phyloP scores from a whole-genome alignment of 108 stramenopile species.

The Nitzschia inconspicua region DNA sequence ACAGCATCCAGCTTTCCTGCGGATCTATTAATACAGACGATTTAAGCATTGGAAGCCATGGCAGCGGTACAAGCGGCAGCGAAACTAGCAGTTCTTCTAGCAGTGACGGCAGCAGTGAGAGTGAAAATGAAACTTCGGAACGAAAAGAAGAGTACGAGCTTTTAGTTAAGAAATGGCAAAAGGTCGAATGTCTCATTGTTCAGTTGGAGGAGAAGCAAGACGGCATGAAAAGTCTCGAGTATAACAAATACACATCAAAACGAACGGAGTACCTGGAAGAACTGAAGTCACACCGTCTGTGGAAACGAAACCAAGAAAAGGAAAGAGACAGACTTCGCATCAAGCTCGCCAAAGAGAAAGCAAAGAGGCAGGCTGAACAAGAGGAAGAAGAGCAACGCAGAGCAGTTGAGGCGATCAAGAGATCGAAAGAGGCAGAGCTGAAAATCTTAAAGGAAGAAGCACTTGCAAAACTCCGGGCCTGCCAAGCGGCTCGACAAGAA shows the following conservation, averaged over 20 bases:
- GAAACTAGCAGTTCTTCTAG: neutral
- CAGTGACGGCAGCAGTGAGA: neutral
- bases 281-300: too few relatives aligned
- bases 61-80: too few relatives aligned
- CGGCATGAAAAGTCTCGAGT: neutral
- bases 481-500: constrained; percentile 4
- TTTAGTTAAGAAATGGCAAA: constrained; percentile 5
- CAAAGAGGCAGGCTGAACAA: constrained; percentile 7
- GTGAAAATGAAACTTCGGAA: neutral
- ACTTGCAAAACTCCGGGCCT: constrained; percentile 6
- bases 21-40: neutral
- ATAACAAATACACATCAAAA: constrained; percentile 1
- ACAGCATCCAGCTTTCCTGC: neutral
- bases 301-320: constrained; percentile 4
- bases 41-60: neutral
- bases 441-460: constrained; percentile 7
- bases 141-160: constrained; percentile 4
- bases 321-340: constrained; percentile 2
- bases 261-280: constrained; percentile 5
- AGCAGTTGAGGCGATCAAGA: neutral
- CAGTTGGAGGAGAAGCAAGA: constrained; percentile 1
- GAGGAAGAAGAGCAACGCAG: neutral
- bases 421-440: constrained; percentile 3
- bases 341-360: neutral
- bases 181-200: neutral